Conservation (phyloP, 306 rosid genomes). For the Fragaria iinumae region DNA sequence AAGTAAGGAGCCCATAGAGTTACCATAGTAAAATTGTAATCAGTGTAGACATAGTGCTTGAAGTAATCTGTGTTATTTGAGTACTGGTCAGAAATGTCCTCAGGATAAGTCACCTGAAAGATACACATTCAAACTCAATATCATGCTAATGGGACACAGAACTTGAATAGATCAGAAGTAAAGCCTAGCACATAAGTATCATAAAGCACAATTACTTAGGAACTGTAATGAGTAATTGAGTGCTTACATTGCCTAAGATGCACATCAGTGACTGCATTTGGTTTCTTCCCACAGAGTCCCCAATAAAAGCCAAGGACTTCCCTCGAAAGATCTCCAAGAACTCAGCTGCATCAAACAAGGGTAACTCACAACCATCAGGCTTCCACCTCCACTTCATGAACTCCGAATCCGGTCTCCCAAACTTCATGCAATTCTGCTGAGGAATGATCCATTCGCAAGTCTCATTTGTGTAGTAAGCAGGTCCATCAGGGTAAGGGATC, state of each 20-base stretch:
- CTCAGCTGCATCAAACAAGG: slow-evolving; percentile 61
- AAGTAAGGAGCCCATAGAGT: slow-evolving; percentile 78
- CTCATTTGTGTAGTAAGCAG: slow-evolving; percentile 55
- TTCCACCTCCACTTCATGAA: slow-evolving; percentile 85
- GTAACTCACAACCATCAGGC: slow-evolving; percentile 78
- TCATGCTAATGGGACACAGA: neutral
- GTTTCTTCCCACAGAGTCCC: slow-evolving; percentile 83
- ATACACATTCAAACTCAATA: neutral
- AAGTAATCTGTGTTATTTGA: slow-evolving; percentile 38
- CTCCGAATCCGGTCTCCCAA: slow-evolving; percentile 67
- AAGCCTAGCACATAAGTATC: neutral
- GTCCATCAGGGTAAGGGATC: slow-evolving; percentile 51
- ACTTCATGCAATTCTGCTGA: slow-evolving; percentile 78
- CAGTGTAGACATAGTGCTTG: slow-evolving; percentile 51
- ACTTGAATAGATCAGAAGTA: neutral
- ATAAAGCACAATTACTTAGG: neutral
- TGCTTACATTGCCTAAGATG: slow-evolving; percentile 51
- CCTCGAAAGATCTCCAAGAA: slow-evolving; percentile 65
- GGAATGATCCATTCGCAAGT: slow-evolving; percentile 61
- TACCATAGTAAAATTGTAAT: slow-evolving; percentile 68
- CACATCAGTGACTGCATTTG: slow-evolving; percentile 85
- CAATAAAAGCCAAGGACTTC: slow-evolving; percentile 79
- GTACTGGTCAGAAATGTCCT: slow-evolving; percentile 46
- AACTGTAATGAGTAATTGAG: neutral
- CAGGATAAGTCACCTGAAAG: slow-evolving; percentile 63